Evolutionary conservation across 345 rosid species (phyloP).

Genomic region (Gossypioides kirkii): DNA sequence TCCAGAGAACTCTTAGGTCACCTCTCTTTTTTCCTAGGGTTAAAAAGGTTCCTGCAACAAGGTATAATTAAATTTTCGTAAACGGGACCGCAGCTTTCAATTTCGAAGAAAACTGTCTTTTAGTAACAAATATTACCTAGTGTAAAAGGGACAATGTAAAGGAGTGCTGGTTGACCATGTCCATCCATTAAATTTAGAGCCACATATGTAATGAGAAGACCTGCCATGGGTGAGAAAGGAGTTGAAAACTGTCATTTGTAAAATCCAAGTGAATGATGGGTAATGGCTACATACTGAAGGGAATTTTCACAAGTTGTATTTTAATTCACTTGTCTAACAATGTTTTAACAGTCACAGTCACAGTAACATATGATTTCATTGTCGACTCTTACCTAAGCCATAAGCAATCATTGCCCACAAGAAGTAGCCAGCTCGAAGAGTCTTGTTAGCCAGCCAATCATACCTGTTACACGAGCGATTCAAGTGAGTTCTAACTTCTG

Average conservation of each 20-base stretch:
- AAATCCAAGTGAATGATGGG: slow-evolving; percentile 4
- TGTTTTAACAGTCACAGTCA: neutral
- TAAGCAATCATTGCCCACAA: slow-evolving; percentile 93
- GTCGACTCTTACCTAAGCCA: slow-evolving; percentile 61
- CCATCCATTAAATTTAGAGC: slow-evolving; percentile 94
- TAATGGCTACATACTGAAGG: neutral
- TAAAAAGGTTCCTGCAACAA: slow-evolving; percentile 66
- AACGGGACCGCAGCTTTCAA: neutral
- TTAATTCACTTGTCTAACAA: neutral
- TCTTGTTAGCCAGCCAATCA: slow-evolving; percentile 86
- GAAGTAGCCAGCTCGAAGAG: slow-evolving; percentile 84
- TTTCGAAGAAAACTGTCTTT: neutral
- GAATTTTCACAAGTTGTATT: neutral
- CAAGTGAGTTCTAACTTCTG: neutral
- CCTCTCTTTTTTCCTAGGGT: slow-evolving; percentile 64
- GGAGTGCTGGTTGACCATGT: slow-evolving; percentile 94
- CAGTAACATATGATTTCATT: neutral
- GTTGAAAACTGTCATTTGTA: slow-evolving; percentile 1
- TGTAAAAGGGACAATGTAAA: slow-evolving; percentile 90
- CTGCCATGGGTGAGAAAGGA: slow-evolving; percentile 29
- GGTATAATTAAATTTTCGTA: neutral
- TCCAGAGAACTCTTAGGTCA: slow-evolving; percentile 72
- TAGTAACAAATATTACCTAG: slow-evolving; percentile 45
- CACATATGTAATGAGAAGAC: slow-evolving; percentile 89
- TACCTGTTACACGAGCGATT: slow-evolving; percentile 44